These are phyloP conservation scores for Aspergillus leporis DNA, from an alignment of 495 filamentous ascomycete species.

Conservation along the genomic window DNA sequence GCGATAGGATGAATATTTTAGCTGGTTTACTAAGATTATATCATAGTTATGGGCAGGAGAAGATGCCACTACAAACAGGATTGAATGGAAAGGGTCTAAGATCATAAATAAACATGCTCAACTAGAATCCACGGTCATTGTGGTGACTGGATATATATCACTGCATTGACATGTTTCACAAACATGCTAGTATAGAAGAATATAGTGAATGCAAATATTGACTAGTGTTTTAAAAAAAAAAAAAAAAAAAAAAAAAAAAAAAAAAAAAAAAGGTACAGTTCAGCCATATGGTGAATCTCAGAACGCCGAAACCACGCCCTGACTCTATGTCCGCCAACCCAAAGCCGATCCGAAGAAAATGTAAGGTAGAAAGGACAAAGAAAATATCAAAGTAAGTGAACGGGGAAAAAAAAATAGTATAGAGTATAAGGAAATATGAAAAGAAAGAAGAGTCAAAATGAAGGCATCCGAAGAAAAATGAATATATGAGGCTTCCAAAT, in stretches of 20 bases:
- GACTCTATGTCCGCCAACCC: slow-evolving; percentile 18
- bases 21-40: too few relatives aligned
- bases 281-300: slow-evolving; percentile 7
- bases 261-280: slow-evolving; percentile 5
- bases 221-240: slow-evolving; percentile 8
- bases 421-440: slow-evolving; percentile 3
- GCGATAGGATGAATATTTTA: too few relatives aligned
- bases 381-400: not conserved
- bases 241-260: slow-evolving; percentile 2
- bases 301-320: slow-evolving; percentile 20
- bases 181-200: not conserved
- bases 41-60: too few relatives aligned
- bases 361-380: slow-evolving; percentile 6
- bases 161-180: slow-evolving; percentile 22
- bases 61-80: not conserved
- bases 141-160: slow-evolving; percentile 12
- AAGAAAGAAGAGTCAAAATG: slow-evolving; percentile 8
- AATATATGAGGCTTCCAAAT: not conserved
- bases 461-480: not conserved
- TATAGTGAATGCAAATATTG: slow-evolving; percentile 6
- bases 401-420: not conserved
- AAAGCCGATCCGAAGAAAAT: slow-evolving; percentile 12
- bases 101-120: too few relatives aligned
- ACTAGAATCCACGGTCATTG: not conserved
- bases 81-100: not conserved